Percentiles rank a stretch among this genome's conserved stretches.
phyloP scores from a whole-genome alignment of 331 rosid genomes.

The Rhamnella rubrinervis region DNA sequence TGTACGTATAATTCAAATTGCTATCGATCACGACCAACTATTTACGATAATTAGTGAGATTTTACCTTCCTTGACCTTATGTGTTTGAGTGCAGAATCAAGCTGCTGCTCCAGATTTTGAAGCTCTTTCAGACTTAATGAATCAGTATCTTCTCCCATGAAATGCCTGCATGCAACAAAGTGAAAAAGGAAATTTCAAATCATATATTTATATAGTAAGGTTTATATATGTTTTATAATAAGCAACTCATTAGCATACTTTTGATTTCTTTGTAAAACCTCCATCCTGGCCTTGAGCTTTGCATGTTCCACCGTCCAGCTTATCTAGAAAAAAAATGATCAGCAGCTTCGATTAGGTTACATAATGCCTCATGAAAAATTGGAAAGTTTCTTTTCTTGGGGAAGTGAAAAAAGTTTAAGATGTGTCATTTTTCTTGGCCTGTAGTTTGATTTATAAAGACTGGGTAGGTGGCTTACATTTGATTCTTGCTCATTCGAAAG shows the following conservation, averaged over 20 bases:
- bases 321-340: slow-evolving; percentile 35
- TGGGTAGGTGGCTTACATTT: slow-evolving; percentile 35
- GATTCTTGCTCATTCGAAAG: slow-evolving; percentile 37
- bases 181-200: neutral
- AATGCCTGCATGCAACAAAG: slow-evolving; percentile 48
- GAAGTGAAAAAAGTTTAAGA: too few relatives aligned
- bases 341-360: neutral
- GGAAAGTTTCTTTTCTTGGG: too few relatives aligned
- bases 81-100: slow-evolving; percentile 79
- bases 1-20: neutral
- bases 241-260: slow-evolving; percentile 33
- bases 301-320: slow-evolving; percentile 79
- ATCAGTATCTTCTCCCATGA: slow-evolving; percentile 81
- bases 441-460: too few relatives aligned
- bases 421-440: too few relatives aligned
- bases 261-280: slow-evolving; percentile 61
- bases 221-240: neutral
- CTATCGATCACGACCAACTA: neutral
- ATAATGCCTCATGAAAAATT: too few relatives aligned
- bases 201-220: neutral
- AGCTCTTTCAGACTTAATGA: slow-evolving; percentile 62
- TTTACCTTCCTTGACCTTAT: slow-evolving; percentile 72
- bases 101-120: slow-evolving; percentile 83
- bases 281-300: slow-evolving; percentile 83
- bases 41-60: neutral